These are phyloP conservation scores for Alternaria gansuensis DNA, from an alignment of 2,329 filamentous ascomycete species.

Conservation along the genomic window DNA sequence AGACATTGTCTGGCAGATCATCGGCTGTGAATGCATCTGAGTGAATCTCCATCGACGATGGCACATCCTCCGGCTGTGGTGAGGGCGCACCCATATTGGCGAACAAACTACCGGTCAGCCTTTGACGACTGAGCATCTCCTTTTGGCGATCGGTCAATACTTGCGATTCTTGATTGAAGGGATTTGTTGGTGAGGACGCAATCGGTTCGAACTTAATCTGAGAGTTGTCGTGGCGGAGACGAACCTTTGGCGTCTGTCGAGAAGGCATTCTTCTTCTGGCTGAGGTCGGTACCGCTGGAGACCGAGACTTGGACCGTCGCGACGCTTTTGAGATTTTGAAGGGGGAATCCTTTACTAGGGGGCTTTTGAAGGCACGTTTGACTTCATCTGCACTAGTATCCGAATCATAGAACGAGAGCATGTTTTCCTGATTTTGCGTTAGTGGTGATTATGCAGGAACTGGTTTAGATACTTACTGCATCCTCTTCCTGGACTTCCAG, in stretches of 20 bases:
- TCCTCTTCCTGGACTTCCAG: conserved; percentile 54
- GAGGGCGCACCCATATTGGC: conserved; percentile 62
- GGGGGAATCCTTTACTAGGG: conserved; percentile 40
- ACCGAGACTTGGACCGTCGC: conserved; percentile 37
- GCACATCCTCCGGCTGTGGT: conserved; percentile 22
- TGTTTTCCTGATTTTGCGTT: conserved; percentile 28
- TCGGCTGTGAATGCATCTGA: conserved; percentile 42
- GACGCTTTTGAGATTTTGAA: conserved; percentile 38
- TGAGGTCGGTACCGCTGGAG: conserved; percentile 37
- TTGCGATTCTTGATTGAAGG: conserved; percentile 68
- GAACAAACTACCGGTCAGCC: conserved; percentile 70
- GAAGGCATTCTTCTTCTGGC: conserved; percentile 34
- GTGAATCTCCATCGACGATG: conserved; percentile 41
- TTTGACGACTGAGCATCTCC: conserved; percentile 78
- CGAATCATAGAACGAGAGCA: conserved; percentile 53
- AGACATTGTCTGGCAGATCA: conserved; percentile 33
- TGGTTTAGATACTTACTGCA: conserved; percentile 50
- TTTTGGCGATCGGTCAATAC: conserved; percentile 79
- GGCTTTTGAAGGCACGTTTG: conserved; percentile 29
- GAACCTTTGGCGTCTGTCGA: conserved; percentile 57
- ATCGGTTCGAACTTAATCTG: conserved; percentile 80
- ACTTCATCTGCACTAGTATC: conserved; percentile 32
- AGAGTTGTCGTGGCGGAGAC: conserved; percentile 79
- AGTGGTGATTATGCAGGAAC: conserved; percentile 56
- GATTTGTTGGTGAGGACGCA: conserved; percentile 64